Base-by-base conservation (phyloP, 768 basidiomycete genomes). In the Pleurotus salmoneostramineus region DNA sequence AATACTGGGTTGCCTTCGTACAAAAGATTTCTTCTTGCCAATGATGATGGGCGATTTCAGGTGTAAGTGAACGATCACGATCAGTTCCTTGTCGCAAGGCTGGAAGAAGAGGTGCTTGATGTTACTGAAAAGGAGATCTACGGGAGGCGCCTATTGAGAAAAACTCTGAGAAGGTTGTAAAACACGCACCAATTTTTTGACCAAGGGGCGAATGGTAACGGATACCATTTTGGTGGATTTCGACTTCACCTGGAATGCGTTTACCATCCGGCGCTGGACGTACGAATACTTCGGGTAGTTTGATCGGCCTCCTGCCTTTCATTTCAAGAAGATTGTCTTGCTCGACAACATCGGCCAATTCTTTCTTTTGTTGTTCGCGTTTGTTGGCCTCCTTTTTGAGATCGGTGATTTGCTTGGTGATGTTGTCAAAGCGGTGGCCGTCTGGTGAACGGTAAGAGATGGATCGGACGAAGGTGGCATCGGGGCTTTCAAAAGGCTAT, bases 71-170 rank as follows among this genome's bases (percentile, higher is more conserved):
- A 97, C 85, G 60, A 99, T 88, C 56, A 97, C 95, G 55, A 98
- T 80, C 15, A 98, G 77, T 70, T 99, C 97, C 63, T 93, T 87
- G 62, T 99, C 97, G 66, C 96, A 98, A 2, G 97, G 96, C 68
- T 99, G 97, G 83, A 99, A 98, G 76, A 98, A 97, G 7, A 98
- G 79, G 72, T 99, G 96, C 71, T 96, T 97, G 77, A 99, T 88
- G 70, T 99, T 99, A 74, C 85, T 88, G 77, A 98, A 99, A 7
- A 98, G 77, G 10, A 99, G 81, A 69, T 99, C 96, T 96, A 66
- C 35, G 50, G 17, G 21, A 42, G 51, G 56, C 57, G 8, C 33
- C 5, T 46, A 40, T 17, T 27, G 58, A 56, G n/a, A 46, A 17
- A 40, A 56, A 33, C 21, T 4, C 21, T 8, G 12, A 37, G 14